Evolutionary conservation across 352 stramenopile species (phyloP), one percentile per base, ranked within the genome.

Genomic region (Phytophthora ohioensis): DNA sequence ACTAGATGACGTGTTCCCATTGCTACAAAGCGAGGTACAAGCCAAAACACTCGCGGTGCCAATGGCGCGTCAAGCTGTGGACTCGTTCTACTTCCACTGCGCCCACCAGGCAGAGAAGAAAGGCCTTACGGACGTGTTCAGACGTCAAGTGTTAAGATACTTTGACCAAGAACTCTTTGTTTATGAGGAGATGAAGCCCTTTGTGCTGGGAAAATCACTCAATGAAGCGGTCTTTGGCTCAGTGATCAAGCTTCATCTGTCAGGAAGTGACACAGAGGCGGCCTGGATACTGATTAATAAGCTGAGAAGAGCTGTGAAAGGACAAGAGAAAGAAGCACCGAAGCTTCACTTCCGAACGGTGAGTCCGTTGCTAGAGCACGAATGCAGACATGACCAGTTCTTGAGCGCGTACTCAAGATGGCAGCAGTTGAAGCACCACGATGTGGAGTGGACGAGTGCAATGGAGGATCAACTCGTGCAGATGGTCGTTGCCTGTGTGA

Each of bases 61-160:
- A 3, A 65, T 58, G 8, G 63, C 78, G 31, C 79, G 82, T 13
- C 74, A 89, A 54, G 83, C 82, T 3, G 77, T 94, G 21, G 84
- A 94, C 69, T 74, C 76, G 62, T 92, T 94, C 62, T 94, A 89
- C 76, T 91, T 90, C 57, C 73, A 91, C 54, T 94, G 86, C 48
- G 81, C 78, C n/a, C 76, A 89, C 54, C 70, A 80, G 34, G 71
- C 76, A n/a, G 56, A 78, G 30, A 62, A 57, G 35, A 65, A 54
- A 34, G 46, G 46, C 11, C 69, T 92, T 34, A 17, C 67, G 35
- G 42, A 76, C 1, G 32, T 38, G 0, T 82, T 89, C 32, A 46
- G 71, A 47, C 65, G 67, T 1, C 35, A 79, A 59, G 68, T 91
- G 35, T 63, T 92, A 47, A 52, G n/a, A 27, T 92, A 84, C 58